Conservation (phyloP, 257 asterid species). For the Solanum piurae region DNA sequence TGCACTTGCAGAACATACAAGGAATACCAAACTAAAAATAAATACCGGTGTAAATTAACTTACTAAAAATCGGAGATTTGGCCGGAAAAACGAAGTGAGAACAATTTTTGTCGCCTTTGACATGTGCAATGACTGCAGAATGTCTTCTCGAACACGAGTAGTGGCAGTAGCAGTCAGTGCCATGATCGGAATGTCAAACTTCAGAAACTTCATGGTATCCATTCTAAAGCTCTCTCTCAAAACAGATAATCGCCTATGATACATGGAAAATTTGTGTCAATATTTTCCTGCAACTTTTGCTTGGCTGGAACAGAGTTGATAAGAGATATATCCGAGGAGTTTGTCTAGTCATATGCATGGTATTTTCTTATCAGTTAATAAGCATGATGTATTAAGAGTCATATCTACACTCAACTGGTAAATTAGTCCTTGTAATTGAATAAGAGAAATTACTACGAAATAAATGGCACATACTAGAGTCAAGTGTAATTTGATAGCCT, state of each 20-base stretch:
- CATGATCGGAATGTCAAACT: slow-evolving; percentile 68
- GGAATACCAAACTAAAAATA: not conserved
- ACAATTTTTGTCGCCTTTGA: slow-evolving; percentile 37
- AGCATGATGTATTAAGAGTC: not conserved
- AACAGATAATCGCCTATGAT: slow-evolving; percentile 47
- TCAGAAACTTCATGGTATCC: slow-evolving; percentile 40
- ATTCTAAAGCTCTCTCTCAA: slow-evolving; percentile 56
- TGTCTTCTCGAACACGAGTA: slow-evolving; percentile 54
- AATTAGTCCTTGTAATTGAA: not conserved
- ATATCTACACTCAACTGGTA: not conserved
- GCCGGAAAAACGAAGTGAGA: slow-evolving; percentile 63
- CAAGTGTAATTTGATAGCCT: not conserved
- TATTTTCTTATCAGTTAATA: not conserved
- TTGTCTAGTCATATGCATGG: not conserved
- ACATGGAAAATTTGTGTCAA: slow-evolving; percentile 5
- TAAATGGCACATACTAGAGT: not conserved
- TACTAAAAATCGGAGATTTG: slow-evolving; percentile 65
- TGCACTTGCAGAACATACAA: slow-evolving; percentile 1
- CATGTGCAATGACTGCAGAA: slow-evolving; percentile 64
- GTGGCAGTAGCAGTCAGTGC: slow-evolving; percentile 85
- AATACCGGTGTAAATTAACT: slow-evolving; percentile 8
- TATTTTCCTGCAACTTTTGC: not conserved
- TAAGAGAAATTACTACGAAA: not conserved
- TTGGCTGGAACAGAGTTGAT: not conserved
- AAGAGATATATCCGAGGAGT: not conserved